These are phyloP conservation scores for Globisporangium heterothallicum DNA, from an alignment of 352 stramenopile genomes.

Conservation along the genomic window DNA sequence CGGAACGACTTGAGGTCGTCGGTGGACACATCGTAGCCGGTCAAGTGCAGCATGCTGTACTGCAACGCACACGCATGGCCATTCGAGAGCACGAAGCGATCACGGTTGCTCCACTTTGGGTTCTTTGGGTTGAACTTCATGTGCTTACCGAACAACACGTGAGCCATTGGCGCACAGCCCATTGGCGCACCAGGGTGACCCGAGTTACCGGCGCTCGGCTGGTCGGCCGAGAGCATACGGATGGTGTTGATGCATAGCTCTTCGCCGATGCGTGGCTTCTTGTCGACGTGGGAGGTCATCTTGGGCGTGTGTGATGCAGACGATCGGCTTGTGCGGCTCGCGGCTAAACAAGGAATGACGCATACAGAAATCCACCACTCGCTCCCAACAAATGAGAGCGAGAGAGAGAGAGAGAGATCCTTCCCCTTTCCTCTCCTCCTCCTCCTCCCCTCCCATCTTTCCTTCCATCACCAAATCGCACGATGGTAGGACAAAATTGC, in stretches of 20 bases:
- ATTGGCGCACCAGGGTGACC: constrained; percentile 98
- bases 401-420: background rate
- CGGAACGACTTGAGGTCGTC: constrained; percentile 98
- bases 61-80: constrained; percentile 98
- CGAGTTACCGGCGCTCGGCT: constrained; percentile 96
- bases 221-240: constrained; percentile 95
- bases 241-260: constrained; percentile 97
- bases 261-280: constrained; percentile 74
- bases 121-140: constrained; percentile 88
- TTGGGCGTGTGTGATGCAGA: constrained; percentile 2
- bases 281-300: constrained; percentile 77
- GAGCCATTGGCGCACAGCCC: constrained; percentile 98
- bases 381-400: background rate
- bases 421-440: background rate
- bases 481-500: background rate
- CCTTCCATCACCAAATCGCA: background rate
- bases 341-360: constrained; percentile 41
- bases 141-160: constrained; percentile 93
- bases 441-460: background rate
- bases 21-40: constrained; percentile 91
- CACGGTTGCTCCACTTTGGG: constrained; percentile 91
- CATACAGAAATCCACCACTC: background rate
- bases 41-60: constrained; percentile 99
- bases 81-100: constrained; percentile 99
- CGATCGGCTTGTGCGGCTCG: constrained; percentile 25